Conservation (phyloP, 179 eudicot genomes). For the Sideroxylon spinosum region DNA sequence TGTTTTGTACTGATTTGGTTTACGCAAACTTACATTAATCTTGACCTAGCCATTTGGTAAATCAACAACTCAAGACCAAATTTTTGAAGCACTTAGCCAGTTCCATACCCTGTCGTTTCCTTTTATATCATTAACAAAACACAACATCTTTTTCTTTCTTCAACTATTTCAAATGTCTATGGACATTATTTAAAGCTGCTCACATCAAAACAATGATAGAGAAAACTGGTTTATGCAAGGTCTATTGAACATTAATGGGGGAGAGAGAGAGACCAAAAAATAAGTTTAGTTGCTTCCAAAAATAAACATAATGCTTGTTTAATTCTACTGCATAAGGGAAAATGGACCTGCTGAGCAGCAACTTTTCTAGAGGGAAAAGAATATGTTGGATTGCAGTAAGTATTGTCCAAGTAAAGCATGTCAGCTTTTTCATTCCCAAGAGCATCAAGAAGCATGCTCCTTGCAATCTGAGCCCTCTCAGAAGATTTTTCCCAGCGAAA, state of each 20-base stretch:
- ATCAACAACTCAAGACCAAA: neutral
- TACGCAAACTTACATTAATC: neutral
- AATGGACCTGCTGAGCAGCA: slow-evolving; percentile 67
- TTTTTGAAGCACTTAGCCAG: slow-evolving; percentile 1
- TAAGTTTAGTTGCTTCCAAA: neutral
- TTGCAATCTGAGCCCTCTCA: slow-evolving; percentile 39
- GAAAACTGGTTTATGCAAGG: neutral
- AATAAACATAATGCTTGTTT: no score
- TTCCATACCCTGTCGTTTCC: neutral
- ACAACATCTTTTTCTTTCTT: neutral
- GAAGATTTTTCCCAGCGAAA: slow-evolving; percentile 74
- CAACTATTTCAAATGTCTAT: neutral
- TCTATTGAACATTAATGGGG: neutral
- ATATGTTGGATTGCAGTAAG: slow-evolving; percentile 70
- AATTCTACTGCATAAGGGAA: neutral
- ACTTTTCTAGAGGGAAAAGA: slow-evolving; percentile 64
- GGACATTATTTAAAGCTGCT: neutral
- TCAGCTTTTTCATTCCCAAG: slow-evolving; percentile 43
- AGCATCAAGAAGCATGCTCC: slow-evolving; percentile 57
- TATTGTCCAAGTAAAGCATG: slow-evolving; percentile 63
- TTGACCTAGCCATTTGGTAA: neutral
- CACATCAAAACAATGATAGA: neutral
- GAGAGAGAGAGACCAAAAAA: neutral
- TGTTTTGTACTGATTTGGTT: neutral
- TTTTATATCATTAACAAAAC: neutral